Evolutionary conservation across 2,329 filamentous ascomycete species (phyloP), one percentile per base, ranked within the genome.

Genomic region (Cordyceps cicadae): DNA sequence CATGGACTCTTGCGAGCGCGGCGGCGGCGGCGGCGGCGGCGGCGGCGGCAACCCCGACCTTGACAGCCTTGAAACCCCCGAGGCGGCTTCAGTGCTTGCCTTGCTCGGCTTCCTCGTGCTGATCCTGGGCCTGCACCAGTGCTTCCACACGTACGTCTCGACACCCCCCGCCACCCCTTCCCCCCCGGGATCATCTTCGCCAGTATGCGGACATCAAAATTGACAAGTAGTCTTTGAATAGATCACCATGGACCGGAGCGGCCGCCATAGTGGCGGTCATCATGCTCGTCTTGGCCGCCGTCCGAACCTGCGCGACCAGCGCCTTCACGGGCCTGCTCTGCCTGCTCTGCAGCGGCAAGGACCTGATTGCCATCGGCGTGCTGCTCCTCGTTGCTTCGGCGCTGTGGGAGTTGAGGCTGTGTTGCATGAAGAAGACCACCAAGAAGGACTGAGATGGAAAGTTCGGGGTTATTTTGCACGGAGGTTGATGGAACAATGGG

Each of bases 121-220:
- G 21, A 45, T 52, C 14, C 21, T 52, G 37, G 56, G 56, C 14
- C n/a, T 59, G 34, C n/a, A 59, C 26, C 56, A 52, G 24, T 59
- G 48, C 17, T 5, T 59, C 3, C 52, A n/a, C 43, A 43, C n/a
- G 56, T 59, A 43, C 15, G 56, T 59, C 9, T 52, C 8, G 3
- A 15, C 3, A 11, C 19, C 21, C 4, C 26, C 46, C 1, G 14
- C 4, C 24, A 2, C 24, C 24, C 24, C 24, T 24, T 24, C 26
- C 46, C 1, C 14, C 4, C 12, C 37, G 37, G 37, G 37, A 12
- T 12, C 14, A 9, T 41, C 15, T 9, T 41, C 15, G 2, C 37
- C 3, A 41, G 12, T 1, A 24, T 24, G 24, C 4, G 24, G 24
- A 24, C 3, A 24, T 4, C 24, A 4, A 17, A 15, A 45, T 3